These are phyloP conservation scores for Orbilia blumenaviensis DNA, from an alignment of 2,329 filamentous ascomycete species.

Conservation along the genomic window DNA sequence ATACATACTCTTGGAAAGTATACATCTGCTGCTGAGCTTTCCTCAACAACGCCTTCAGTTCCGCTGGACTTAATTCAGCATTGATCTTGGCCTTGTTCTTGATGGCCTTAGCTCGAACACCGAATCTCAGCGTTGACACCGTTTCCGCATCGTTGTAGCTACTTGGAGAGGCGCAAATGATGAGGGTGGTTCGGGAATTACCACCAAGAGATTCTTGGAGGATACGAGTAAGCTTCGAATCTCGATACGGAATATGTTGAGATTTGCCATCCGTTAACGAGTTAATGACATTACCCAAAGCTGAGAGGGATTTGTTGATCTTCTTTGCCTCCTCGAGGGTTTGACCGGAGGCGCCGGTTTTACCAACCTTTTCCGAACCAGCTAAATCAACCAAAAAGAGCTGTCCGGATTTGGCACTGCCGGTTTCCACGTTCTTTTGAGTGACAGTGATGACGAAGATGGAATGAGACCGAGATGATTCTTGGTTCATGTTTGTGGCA, in stretches of 20 bases:
- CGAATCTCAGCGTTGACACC: constrained; percentile 95
- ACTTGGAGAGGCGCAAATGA: constrained; percentile 95
- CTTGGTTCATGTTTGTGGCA: constrained; percentile 95
- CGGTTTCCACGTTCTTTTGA: constrained; percentile 90
- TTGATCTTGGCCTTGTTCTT: constrained; percentile 99
- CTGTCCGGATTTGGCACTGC: constrained; percentile 89
- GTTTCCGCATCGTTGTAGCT: constrained; percentile 98
- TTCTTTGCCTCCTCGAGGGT: constrained; percentile 93
- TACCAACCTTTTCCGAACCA: constrained; percentile 93
- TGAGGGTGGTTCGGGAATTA: constrained; percentile 99
- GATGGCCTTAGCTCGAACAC: constrained; percentile 98
- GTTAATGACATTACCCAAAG: constrained; percentile 96
- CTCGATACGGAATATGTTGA: constrained; percentile 97
- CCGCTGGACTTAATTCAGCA: constrained; percentile 91
- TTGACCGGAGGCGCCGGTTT: constrained; percentile 96
- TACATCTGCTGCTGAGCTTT: constrained; percentile 90
- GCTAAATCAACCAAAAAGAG: constrained; percentile 97
- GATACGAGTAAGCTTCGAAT: constrained; percentile 93
- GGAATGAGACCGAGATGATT: constrained; percentile 94
- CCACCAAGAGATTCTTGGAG: constrained; percentile 97
- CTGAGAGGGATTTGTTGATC: constrained; percentile 98
- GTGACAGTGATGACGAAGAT: constrained; percentile 98
- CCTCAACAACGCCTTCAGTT: constrained; percentile 90
- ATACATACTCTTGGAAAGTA: constrained; percentile 86
- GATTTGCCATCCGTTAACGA: constrained; percentile 94